Evolutionary conservation across 1,139 yeast species (phyloP).

Genomic region (Waltiozyma sp.): DNA sequence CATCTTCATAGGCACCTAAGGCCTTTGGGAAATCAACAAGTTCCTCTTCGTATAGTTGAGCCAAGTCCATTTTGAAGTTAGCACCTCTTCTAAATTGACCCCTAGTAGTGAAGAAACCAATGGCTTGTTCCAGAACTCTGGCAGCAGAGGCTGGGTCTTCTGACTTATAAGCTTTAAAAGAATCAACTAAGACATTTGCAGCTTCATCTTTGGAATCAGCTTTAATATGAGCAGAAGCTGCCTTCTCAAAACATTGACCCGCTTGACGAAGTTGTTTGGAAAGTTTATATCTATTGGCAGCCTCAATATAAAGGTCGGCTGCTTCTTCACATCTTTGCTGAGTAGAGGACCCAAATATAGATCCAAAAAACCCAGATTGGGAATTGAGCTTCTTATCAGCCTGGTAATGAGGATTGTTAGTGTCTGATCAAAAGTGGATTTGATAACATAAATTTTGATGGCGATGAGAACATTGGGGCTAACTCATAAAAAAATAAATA

Average conservation of each 20-base stretch:
- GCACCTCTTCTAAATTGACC: slow-evolving; percentile 98
- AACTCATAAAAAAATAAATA: no score
- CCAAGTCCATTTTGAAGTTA: slow-evolving; percentile 83
- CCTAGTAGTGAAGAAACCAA: slow-evolving; percentile 71
- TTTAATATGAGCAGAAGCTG: slow-evolving; percentile 68
- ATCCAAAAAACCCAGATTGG: slow-evolving; percentile 57
- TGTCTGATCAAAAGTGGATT: no score
- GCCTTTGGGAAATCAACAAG: slow-evolving; percentile 61
- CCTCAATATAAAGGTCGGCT: slow-evolving; percentile 78
- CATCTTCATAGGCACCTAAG: slow-evolving; percentile 71
- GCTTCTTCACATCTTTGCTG: slow-evolving; percentile 78
- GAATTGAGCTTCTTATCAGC: slow-evolving; percentile 66
- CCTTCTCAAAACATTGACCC: slow-evolving; percentile 75
- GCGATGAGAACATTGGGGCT: background rate
- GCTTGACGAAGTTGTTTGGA: slow-evolving; percentile 61
- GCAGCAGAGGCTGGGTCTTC: slow-evolving; percentile 74
- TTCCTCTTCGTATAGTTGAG: slow-evolving; percentile 70
- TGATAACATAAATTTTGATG: no score
- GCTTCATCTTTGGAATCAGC: slow-evolving; percentile 84
- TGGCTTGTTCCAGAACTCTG: slow-evolving; percentile 63
- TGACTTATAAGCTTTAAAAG: slow-evolving; percentile 74
- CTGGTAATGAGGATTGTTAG: slow-evolving; percentile 19
- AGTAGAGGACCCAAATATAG: slow-evolving; percentile 60
- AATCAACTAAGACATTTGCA: slow-evolving; percentile 83
- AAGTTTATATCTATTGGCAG: slow-evolving; percentile 78